A percentile compares a stretch with the other conserved stretches of the same genome.
phyloP scores from a whole-genome alignment of 2,329 filamentous ascomycete genomes.

The Fusarium marasasianum region DNA sequence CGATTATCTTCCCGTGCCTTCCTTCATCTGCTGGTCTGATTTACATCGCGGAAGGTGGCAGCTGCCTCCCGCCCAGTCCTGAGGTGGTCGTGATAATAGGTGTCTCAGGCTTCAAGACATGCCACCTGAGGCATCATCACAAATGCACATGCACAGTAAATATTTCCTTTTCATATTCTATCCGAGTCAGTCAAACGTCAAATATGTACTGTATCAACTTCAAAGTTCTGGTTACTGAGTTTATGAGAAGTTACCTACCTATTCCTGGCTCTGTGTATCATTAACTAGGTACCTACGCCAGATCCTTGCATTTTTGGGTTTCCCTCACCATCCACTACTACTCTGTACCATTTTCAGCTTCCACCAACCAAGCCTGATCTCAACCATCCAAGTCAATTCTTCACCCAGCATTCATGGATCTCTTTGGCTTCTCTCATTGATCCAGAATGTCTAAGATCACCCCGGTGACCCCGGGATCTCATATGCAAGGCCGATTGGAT shows the following conservation, averaged over 20 bases:
- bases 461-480: slow-evolving; percentile 37
- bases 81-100: not conserved
- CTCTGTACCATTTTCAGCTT: slow-evolving; percentile 6
- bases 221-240: not conserved
- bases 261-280: slow-evolving; percentile 6
- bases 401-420: not conserved
- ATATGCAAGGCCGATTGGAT: slow-evolving; percentile 42
- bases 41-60: not conserved
- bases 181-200: not conserved
- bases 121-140: slow-evolving; percentile 3
- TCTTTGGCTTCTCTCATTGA: slow-evolving; percentile 21
- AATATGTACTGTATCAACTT: not conserved
- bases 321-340: slow-evolving; percentile 14
- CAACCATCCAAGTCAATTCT: slow-evolving; percentile 26
- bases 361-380: slow-evolving; percentile 29
- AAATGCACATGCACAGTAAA: not conserved
- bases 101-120: not conserved
- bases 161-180: not conserved
- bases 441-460: slow-evolving; percentile 30
- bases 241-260: not conserved
- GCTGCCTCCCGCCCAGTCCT: not conserved
- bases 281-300: not conserved
- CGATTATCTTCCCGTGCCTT: not conserved
- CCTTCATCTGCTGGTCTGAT: not conserved
- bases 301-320: slow-evolving; percentile 19